phyloP scores from a whole-genome alignment of 176 grass and related monocot genomes.

The Elymus sibiricus region DNA sequence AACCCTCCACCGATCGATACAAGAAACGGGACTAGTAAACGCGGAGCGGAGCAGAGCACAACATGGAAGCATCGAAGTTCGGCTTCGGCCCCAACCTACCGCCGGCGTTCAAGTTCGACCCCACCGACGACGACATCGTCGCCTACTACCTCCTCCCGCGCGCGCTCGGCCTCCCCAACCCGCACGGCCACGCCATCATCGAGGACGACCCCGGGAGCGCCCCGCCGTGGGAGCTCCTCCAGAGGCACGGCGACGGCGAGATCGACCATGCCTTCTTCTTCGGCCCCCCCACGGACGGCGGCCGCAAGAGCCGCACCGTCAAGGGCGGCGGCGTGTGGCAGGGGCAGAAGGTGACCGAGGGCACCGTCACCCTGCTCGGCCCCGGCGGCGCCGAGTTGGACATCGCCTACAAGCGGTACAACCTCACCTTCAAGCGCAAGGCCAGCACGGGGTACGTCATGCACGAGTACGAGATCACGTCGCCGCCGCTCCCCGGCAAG shows the following conservation, averaged over 20 bases:
- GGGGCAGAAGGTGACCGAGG: background rate
- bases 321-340: background rate
- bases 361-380: background rate
- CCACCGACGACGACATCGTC: conserved; percentile 8
- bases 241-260: background rate
- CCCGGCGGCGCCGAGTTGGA: background rate
- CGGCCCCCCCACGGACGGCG: background rate
- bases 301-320: background rate
- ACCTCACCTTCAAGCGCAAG: background rate
- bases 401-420: background rate
- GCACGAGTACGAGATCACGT: conserved; percentile 7
- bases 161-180: background rate
- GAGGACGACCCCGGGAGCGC: background rate
- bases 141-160: conserved; percentile 13
- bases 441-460: conserved; percentile 10
- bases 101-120: conserved; percentile 9
- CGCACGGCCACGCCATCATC: background rate
- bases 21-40: no score
- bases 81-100: background rate
- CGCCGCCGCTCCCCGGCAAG: background rate
- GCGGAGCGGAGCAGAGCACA: background rate
- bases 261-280: conserved; percentile 31
- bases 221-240: background rate
- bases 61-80: conserved; percentile 23
- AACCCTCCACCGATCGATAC: background rate